Conservation (phyloP, 257 asterid species). For the Ballota nigra region DNA sequence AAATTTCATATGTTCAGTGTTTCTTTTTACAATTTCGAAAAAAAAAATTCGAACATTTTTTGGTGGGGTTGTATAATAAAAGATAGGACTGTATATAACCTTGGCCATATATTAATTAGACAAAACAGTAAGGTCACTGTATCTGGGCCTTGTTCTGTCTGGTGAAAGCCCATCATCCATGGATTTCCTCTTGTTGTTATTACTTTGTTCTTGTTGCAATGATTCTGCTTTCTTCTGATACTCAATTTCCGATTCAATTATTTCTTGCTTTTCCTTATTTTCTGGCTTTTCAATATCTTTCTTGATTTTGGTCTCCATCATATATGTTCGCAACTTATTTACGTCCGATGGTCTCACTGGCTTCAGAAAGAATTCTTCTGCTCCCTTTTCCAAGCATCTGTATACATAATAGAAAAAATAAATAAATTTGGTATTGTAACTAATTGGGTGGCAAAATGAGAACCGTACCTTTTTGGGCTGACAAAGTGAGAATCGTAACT, state of each 20-base stretch:
- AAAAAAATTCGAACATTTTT: too few species aligned
- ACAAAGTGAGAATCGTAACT: too few species aligned
- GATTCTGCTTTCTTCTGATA: constrained; percentile 2
- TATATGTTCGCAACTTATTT: constrained; percentile 60
- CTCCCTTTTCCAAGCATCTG: constrained; percentile 79
- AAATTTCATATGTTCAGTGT: too few species aligned
- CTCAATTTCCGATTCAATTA: too few species aligned
- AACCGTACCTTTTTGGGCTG: too few species aligned
- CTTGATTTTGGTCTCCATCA: constrained; percentile 48
- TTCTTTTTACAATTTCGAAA: too few species aligned
- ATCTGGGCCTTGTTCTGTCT: constrained; percentile 64
- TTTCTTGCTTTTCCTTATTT: constrained; percentile 25
- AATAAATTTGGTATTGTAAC: too few species aligned
- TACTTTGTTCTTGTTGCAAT: constrained; percentile 16
- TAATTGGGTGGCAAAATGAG: too few species aligned
- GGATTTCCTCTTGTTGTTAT: constrained; percentile 56
- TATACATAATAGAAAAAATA: background rate
- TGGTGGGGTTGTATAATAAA: too few species aligned
- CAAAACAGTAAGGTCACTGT: constrained; percentile 46
- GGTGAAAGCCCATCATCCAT: constrained; percentile 62
- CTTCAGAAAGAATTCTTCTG: constrained; percentile 81
- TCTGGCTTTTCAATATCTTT: constrained; percentile 31
- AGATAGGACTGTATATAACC: too few species aligned
- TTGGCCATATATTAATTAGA: constrained; percentile 33
- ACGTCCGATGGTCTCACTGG: constrained; percentile 83